Evolutionary conservation across 163 green algal genomes (phyloP).

Genomic region (Chloromonas sp.): DNA sequence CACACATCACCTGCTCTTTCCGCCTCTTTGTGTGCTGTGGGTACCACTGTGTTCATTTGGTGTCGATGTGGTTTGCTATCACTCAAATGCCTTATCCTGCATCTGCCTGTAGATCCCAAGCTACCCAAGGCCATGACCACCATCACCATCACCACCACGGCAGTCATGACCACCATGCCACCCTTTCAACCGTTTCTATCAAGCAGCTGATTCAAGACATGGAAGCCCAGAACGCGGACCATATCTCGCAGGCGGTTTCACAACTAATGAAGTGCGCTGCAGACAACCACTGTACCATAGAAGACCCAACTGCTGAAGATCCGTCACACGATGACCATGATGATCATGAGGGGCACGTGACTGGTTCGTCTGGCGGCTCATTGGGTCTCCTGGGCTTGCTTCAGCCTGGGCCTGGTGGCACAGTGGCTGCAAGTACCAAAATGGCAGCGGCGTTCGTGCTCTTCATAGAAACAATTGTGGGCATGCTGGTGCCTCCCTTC

Average conservation of each 20-base stretch:
- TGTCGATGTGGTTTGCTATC: too few relatives aligned
- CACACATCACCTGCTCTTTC: too few relatives aligned
- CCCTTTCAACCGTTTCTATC: background rate
- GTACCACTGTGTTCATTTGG: too few relatives aligned
- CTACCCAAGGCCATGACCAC: background rate
- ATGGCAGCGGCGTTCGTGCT: slow-evolving; percentile 3
- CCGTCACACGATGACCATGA: background rate
- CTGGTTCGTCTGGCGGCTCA: background rate
- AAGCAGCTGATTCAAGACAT: background rate
- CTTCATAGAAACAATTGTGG: slow-evolving; percentile 12
- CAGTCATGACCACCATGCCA: background rate
- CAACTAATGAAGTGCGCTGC: background rate
- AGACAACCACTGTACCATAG: background rate
- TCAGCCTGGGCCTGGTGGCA: background rate
- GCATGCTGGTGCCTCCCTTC: slow-evolving; percentile 15
- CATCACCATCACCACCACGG: background rate
- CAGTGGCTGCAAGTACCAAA: background rate
- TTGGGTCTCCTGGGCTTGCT: background rate
- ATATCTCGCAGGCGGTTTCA: background rate
- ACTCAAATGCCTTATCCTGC: too few relatives aligned
- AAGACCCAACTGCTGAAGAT: background rate
- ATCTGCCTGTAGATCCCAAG: too few relatives aligned
- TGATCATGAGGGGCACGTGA: background rate
- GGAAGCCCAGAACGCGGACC: background rate
- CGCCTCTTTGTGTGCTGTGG: too few relatives aligned